Evolutionary conservation across 106 monocot genomes (phyloP).

Genomic region (Xerophyta viscosa): DNA sequence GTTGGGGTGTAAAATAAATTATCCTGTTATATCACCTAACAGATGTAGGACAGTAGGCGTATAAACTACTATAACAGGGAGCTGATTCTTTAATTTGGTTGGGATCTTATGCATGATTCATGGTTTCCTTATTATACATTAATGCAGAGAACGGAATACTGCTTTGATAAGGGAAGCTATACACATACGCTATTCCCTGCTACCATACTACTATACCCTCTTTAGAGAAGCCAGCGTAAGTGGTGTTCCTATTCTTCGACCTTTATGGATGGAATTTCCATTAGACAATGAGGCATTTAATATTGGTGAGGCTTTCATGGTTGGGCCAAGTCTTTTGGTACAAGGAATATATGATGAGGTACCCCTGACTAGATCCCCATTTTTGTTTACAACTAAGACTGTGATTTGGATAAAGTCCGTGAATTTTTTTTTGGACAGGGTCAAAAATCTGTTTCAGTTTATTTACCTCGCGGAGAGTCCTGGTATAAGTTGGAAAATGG

Average conservation of each 20-base stretch:
- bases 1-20: no score
- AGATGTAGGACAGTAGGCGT: no score
- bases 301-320: conserved; percentile 86
- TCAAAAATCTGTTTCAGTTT: conserved; percentile 70
- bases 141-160: conserved; percentile 68
- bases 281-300: conserved; percentile 70
- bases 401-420: no score
- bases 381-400: no score
- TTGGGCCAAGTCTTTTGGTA: conserved; percentile 78
- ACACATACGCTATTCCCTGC: conserved; percentile 68
- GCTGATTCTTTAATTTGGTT: no score
- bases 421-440: conserved; percentile 44
- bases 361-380: not conserved
- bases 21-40: no score
- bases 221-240: conserved; percentile 75
- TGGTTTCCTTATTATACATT: no score
- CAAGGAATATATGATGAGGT: conserved; percentile 88
- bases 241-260: conserved; percentile 86
- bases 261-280: conserved; percentile 95
- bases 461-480: conserved; percentile 58
- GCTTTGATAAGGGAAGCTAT: conserved; percentile 94
- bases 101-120: no score
- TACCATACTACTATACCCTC: conserved; percentile 92
- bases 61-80: no score
- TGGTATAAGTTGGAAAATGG: conserved; percentile 88